These are phyloP conservation scores for Coemansia javaensis DNA, from an alignment of 192 early-diverging fungal genomes.

Conservation along the genomic window DNA sequence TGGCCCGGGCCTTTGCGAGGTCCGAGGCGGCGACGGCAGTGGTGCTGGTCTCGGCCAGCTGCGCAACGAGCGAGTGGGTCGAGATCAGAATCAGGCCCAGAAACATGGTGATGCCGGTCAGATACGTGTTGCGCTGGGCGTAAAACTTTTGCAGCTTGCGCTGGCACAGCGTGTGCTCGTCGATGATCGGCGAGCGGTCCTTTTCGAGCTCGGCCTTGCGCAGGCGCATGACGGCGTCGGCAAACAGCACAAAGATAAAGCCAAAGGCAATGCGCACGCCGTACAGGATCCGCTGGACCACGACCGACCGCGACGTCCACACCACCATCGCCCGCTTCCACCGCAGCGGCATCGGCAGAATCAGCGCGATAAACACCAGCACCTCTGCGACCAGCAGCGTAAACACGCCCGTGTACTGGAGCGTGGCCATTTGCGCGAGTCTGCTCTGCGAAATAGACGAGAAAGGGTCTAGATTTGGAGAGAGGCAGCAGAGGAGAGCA, in stretches of 20 bases:
- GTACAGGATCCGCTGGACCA: constrained; percentile 34
- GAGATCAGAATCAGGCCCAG: constrained; percentile 48
- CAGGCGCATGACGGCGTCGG: constrained; percentile 47
- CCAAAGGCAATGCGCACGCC: constrained; percentile 45
- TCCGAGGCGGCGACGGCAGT: too few relatives aligned
- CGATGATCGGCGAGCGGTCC: constrained; percentile 20
- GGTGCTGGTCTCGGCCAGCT: constrained; percentile 23
- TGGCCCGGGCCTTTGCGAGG: background rate
- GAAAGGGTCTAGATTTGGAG: too few relatives aligned
- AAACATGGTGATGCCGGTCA: constrained; percentile 56
- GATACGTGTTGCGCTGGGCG: constrained; percentile 54
- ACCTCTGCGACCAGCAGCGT: constrained; percentile 40
- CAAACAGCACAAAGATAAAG: constrained; percentile 43
- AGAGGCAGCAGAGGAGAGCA: too few relatives aligned
- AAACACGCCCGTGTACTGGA: constrained; percentile 47
- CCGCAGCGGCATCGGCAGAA: constrained; percentile 42
- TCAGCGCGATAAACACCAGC: constrained; percentile 33
- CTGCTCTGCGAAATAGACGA: background rate
- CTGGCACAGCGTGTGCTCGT: constrained; percentile 50
- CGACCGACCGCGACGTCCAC: constrained; percentile 31
- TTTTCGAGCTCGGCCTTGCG: constrained; percentile 26
- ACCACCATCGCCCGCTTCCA: constrained; percentile 46
- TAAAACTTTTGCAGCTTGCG: constrained; percentile 51
- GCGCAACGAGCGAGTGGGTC: constrained; percentile 42
- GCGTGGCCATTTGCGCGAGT: constrained; percentile 26